Evolutionary conservation across 306 rosid species (phyloP), one percentile per base, ranked within the genome.

Genomic region (Cicer pinnatifidum): DNA sequence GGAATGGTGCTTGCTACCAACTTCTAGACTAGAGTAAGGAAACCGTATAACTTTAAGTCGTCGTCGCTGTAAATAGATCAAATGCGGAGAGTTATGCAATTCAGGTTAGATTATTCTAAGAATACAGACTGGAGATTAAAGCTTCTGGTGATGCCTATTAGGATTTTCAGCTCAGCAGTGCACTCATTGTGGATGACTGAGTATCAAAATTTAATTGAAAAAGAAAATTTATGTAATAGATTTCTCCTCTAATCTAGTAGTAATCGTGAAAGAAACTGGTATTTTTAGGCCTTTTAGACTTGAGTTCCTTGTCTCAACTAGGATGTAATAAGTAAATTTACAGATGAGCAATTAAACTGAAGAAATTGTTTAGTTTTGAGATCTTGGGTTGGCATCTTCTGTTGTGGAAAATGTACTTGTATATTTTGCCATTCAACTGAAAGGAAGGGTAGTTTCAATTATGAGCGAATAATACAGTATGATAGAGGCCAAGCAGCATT

Each of bases 191-290:
- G 60, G 72, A 62, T 54, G 9, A 47, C 11, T 57, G 35, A 28
- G 53, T 60, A 35, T 48, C 3, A 15, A 15, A 51, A 10, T 52
- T 61, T 4, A 48, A 70, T 50, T 41, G 57, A 43, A 50, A 78
- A 47, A 37, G 8, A 60, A 51, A 71, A 11, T 28, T 40, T 33
- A 63, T 43, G 68, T 16, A 16, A 70, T 16, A 39, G 2, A 2
- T 71, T 40, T 63, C 35, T 72, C 73, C 73, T 60, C 20, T 43
- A 11, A 44, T 37, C 51, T 45, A 7, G 39, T 48, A 74, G 70
- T 52, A 61, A 41, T 11, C 4, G 11, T 11, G 38, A 62, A 78
- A 51, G 43, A 35, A 62, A 78, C 28, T 57, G 19, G 37, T 53
- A 23, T 28, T 67, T 53, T 39, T 53, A 6, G 51, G 50, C 43